phyloP scores from a whole-genome alignment of 169 alveolate species.

The Eimeria sp. region DNA sequence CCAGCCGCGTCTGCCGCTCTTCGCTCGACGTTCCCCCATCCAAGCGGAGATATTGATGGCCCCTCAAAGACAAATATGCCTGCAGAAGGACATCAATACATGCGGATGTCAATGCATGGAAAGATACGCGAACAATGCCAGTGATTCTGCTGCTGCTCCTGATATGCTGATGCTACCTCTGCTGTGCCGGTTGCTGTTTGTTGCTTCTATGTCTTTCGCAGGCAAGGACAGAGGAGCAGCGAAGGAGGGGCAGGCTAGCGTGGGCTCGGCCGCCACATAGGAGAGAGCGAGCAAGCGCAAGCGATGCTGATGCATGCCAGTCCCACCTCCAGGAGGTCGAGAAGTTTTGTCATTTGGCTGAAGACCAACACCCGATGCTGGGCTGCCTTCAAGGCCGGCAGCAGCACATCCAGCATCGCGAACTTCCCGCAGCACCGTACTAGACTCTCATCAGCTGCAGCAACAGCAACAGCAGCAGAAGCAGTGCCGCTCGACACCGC shows the following conservation, averaged over 20 bases:
- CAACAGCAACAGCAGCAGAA: conserved; percentile 13
- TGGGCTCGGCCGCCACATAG: no score
- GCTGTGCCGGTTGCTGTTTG: no score
- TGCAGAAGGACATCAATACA: background rate
- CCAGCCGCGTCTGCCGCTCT: conserved; percentile 88
- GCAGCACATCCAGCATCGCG: conserved; percentile 94
- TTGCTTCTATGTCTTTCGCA: no score
- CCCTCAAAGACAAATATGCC: conserved; percentile 59
- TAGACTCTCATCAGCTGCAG: conserved; percentile 92
- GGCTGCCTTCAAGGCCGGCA: conserved; percentile 93
- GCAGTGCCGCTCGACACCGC: background rate
- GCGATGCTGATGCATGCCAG: background rate
- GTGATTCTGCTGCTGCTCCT: background rate
- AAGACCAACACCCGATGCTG: conserved; percentile 94
- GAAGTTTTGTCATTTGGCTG: conserved; percentile 95
- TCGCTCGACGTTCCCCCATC: conserved; percentile 96
- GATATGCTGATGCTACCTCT: no score
- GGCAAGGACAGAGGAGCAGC: no score
- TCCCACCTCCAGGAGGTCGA: conserved; percentile 94
- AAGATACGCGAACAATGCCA: no score
- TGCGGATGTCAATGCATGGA: no score
- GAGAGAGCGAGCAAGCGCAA: no score
- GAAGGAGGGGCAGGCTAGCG: no score
- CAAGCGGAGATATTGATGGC: conserved; percentile 20
- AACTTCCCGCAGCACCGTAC: conserved; percentile 96